phyloP scores from a whole-genome alignment of 2,329 filamentous ascomycete genomes.

The Colletotrichum sp. region DNA sequence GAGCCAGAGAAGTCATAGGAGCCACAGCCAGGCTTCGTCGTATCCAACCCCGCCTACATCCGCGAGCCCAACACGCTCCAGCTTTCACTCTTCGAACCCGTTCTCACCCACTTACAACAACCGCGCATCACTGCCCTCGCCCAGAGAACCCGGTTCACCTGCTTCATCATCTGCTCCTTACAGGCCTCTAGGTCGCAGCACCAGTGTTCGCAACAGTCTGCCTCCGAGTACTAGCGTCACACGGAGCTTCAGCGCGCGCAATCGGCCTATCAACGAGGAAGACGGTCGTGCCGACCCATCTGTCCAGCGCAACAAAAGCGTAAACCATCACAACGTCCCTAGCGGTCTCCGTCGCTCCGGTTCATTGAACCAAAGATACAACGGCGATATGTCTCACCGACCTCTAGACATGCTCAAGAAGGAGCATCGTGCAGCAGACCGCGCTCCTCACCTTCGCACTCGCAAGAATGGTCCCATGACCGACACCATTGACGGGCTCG shows the following conservation, averaged over 20 bases:
- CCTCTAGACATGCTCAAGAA: conserved; percentile 71
- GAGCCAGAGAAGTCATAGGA: conserved; percentile 9
- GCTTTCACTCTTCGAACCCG: conserved; percentile 53
- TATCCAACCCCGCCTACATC: conserved; percentile 59
- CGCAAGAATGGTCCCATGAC: conserved; percentile 69
- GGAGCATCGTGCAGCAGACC: conserved; percentile 69
- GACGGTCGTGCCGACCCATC: not conserved
- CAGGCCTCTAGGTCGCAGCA: conserved; percentile 21
- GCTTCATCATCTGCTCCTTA: conserved; percentile 21
- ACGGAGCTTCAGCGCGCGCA: conserved; percentile 29
- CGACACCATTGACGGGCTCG: conserved; percentile 83
- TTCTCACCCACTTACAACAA: conserved; percentile 32
- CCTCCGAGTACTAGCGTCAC: conserved; percentile 36
- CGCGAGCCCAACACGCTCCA: conserved; percentile 53
- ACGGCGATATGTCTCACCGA: conserved; percentile 68
- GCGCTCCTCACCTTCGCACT: conserved; percentile 69
- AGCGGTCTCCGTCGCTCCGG: conserved; percentile 26
- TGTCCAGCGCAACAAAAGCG: conserved; percentile 16
- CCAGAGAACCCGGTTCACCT: conserved; percentile 13
- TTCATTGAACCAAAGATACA: conserved; percentile 64
- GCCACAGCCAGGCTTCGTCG: conserved; percentile 8
- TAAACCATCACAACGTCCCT: not conserved
- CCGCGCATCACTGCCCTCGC: conserved; percentile 31
- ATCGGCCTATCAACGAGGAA: conserved; percentile 2
- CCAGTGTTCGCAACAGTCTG: conserved; percentile 26